These are phyloP conservation scores for Suillus cothurnatus DNA, from an alignment of 768 basidiomycete species.

Conservation along the genomic window DNA sequence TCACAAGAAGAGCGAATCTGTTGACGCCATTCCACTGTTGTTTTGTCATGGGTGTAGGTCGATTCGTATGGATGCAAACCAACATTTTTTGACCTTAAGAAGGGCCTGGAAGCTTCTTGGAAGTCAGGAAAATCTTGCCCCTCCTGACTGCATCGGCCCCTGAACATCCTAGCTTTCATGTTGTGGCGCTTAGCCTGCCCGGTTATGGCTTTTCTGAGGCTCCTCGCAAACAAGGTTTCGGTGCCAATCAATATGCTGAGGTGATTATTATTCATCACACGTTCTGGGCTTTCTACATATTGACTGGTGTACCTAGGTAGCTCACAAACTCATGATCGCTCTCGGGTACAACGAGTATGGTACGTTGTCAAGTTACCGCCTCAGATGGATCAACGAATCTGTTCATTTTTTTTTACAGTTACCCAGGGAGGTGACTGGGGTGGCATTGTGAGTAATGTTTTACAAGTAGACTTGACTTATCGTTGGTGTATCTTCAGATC, in stretches of 20 bases:
- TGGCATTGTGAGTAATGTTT: conserved; percentile 26
- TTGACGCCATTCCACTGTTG: conserved; percentile 56
- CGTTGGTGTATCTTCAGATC: conserved; percentile 29
- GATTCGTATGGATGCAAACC: neutral
- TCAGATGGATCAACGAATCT: neutral
- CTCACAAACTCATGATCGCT: conserved; percentile 49
- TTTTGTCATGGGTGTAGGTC: conserved; percentile 60
- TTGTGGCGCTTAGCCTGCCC: conserved; percentile 41
- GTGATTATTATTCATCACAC: conserved; percentile 27
- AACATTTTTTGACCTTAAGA: neutral
- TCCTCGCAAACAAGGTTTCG: conserved; percentile 54
- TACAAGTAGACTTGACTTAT: neutral
- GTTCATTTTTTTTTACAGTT: conserved; percentile 30
- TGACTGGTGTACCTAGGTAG: conserved; percentile 33
- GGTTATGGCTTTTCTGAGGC: conserved; percentile 60
- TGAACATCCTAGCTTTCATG: conserved; percentile 59
- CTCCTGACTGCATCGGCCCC: conserved; percentile 44
- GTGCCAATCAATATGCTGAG: conserved; percentile 52
- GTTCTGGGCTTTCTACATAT: conserved; percentile 4
- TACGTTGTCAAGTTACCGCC: neutral
- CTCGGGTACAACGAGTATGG: conserved; percentile 32
- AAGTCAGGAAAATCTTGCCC: conserved; percentile 55
- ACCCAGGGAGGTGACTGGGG: conserved; percentile 56
- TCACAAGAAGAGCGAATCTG: conserved; percentile 48
- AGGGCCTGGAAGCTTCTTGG: conserved; percentile 67